Percentiles rank a stretch among this genome's conserved stretches.
Evolutionary conservation across 73 alveolate species (phyloP).

Genomic region (Effrenium voratum): DNA sequence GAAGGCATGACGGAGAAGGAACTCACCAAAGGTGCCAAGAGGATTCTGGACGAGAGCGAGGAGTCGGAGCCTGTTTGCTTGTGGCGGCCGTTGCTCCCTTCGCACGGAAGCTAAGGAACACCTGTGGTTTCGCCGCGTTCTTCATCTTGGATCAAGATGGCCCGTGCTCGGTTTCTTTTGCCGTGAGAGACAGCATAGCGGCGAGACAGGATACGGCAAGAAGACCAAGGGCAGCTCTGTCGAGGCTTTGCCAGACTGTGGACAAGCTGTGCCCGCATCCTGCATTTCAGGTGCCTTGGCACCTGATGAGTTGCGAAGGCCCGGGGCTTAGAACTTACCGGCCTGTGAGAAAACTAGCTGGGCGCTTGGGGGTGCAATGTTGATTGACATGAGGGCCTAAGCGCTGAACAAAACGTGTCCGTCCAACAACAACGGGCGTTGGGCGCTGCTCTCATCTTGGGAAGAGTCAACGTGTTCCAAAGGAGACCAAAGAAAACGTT

Average conservation of each 20-base stretch:
- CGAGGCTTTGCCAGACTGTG: neutral
- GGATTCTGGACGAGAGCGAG: constrained; percentile 62
- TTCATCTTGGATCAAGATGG: constrained; percentile 75
- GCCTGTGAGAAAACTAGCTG: no score
- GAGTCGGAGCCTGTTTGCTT: neutral
- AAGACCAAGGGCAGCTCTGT: constrained; percentile 60
- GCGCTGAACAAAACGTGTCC: no score
- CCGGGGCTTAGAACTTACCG: neutral
- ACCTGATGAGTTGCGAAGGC: constrained; percentile 58
- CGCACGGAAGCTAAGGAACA: constrained; percentile 20
- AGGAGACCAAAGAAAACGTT: neutral
- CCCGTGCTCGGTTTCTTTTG: neutral
- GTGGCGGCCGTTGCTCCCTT: neutral
- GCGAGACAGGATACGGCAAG: constrained; percentile 51
- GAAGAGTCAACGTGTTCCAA: no score
- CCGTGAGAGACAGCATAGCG: no score
- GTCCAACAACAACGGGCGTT: no score
- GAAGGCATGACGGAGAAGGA: constrained; percentile 54
- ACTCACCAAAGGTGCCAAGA: constrained; percentile 72
- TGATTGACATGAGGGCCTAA: no score
- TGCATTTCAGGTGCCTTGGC: constrained; percentile 50
- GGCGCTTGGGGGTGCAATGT: no score
- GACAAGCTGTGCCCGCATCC: neutral
- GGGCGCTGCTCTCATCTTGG: no score
- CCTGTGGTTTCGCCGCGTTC: constrained; percentile 75